Conservation (phyloP, 179 eudicot species). For the Spergularia azorica region DNA sequence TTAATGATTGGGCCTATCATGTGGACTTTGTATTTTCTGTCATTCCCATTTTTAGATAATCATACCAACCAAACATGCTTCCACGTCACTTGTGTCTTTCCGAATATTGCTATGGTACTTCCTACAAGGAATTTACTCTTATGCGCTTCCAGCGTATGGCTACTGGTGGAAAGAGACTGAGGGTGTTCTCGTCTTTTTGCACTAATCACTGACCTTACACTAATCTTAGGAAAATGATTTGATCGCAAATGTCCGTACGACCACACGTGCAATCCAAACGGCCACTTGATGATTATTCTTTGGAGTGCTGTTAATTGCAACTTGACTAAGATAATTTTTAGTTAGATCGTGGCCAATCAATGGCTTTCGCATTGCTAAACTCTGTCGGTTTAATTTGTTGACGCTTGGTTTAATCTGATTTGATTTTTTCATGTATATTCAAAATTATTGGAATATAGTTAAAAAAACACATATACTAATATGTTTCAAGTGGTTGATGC, state of each 20-base stretch:
- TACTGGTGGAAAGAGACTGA: too few species aligned
- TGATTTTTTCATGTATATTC: too few species aligned
- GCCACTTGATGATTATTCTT: constrained; percentile 22
- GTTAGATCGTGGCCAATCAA: not conserved
- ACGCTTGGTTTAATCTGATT: too few species aligned
- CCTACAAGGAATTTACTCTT: constrained; percentile 6
- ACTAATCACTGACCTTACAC: not conserved
- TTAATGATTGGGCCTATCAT: constrained; percentile 34
- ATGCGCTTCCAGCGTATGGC: not conserved
- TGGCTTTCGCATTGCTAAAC: too few species aligned
- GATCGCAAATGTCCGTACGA: constrained; percentile 16
- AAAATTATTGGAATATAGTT: too few species aligned
- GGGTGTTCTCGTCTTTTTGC: constrained; percentile 3
- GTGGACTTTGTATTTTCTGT: constrained; percentile 33
- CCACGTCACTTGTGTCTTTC: constrained; percentile 27
- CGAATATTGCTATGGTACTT: not conserved
- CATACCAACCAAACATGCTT: constrained; percentile 51
- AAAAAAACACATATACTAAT: too few species aligned
- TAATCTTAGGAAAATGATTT: not conserved
- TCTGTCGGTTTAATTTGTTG: too few species aligned
- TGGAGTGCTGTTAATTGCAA: too few species aligned
- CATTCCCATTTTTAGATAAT: constrained; percentile 36
- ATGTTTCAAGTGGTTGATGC: too few species aligned
- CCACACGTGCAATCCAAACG: constrained; percentile 32
- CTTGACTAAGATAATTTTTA: not conserved